Conservation (phyloP, 148 eudicot species). For the Camellia japonica region DNA sequence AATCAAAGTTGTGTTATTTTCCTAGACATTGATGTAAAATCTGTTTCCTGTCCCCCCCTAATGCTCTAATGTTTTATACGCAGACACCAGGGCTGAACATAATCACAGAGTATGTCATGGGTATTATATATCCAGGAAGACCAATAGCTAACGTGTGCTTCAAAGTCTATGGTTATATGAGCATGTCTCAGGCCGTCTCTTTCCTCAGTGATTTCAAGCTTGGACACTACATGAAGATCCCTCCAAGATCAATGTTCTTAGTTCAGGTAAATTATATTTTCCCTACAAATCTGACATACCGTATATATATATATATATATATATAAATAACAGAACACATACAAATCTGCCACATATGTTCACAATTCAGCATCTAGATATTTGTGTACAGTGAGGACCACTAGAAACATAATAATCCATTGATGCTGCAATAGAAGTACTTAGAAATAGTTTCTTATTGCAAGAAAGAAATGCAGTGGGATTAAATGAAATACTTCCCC, state of each 20-base stretch:
- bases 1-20: background rate
- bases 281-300: background rate
- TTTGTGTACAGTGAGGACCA: too few relatives aligned
- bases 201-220: slow-evolving; percentile 95
- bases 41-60: background rate
- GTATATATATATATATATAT: too few relatives aligned
- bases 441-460: too few relatives aligned
- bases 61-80: slow-evolving; percentile 24
- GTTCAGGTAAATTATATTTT: slow-evolving; percentile 63
- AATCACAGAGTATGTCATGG: slow-evolving; percentile 93
- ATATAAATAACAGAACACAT: too few relatives aligned
- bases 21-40: background rate
- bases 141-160: slow-evolving; percentile 99
- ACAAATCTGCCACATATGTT: too few relatives aligned
- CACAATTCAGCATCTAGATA: too few relatives aligned
- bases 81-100: slow-evolving; percentile 99
- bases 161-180: slow-evolving; percentile 89
- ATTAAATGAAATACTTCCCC: too few relatives aligned
- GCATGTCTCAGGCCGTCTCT: slow-evolving; percentile 98
- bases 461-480: too few relatives aligned
- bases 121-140: slow-evolving; percentile 84
- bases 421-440: too few relatives aligned
- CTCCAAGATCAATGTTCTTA: slow-evolving; percentile 97
- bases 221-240: slow-evolving; percentile 99
- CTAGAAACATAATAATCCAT: too few relatives aligned